phyloP scores from a whole-genome alignment of 805 yeast species.

The Yueomyces sp. region DNA sequence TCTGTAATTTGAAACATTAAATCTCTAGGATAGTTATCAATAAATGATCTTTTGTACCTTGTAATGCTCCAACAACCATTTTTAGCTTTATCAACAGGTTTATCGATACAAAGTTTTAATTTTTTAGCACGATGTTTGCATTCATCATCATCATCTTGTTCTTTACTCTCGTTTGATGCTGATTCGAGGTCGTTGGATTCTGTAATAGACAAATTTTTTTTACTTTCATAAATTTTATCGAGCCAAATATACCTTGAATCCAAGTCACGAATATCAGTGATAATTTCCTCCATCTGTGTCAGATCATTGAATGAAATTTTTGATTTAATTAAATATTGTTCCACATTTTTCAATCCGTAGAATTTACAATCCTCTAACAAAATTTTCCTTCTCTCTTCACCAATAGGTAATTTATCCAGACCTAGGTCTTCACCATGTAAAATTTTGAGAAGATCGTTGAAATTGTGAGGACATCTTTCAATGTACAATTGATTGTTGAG shows the following conservation, averaged over 20 bases:
- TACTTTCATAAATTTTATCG: background rate
- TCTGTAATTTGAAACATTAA: slow-evolving; percentile 31
- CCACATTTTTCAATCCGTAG: slow-evolving; percentile 63
- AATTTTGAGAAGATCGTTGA: slow-evolving; percentile 39
- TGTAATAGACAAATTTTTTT: background rate
- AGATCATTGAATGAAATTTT: slow-evolving; percentile 40
- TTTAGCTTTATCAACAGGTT: background rate
- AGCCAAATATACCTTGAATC: background rate
- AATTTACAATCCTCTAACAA: slow-evolving; percentile 61
- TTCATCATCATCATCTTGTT: background rate
- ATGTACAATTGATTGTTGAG: slow-evolving; percentile 37
- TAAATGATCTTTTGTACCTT: slow-evolving; percentile 34
- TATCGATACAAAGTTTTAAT: slow-evolving; percentile 2
- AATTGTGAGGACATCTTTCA: slow-evolving; percentile 39
- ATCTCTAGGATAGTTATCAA: slow-evolving; percentile 27
- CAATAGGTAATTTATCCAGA: slow-evolving; percentile 20
- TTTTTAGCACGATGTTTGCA: slow-evolving; percentile 8
- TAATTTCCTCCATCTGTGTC: slow-evolving; percentile 39
- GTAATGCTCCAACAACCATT: slow-evolving; percentile 8
- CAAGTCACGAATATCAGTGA: slow-evolving; percentile 33
- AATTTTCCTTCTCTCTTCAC: slow-evolving; percentile 40
- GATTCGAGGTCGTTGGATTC: background rate
- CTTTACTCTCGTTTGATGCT: background rate
- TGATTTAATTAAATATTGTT: slow-evolving; percentile 51
- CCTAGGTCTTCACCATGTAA: slow-evolving; percentile 41